Conservation (phyloP, 2,329 filamentous ascomycete genomes). For the Metarhizium robertsii region DNA sequence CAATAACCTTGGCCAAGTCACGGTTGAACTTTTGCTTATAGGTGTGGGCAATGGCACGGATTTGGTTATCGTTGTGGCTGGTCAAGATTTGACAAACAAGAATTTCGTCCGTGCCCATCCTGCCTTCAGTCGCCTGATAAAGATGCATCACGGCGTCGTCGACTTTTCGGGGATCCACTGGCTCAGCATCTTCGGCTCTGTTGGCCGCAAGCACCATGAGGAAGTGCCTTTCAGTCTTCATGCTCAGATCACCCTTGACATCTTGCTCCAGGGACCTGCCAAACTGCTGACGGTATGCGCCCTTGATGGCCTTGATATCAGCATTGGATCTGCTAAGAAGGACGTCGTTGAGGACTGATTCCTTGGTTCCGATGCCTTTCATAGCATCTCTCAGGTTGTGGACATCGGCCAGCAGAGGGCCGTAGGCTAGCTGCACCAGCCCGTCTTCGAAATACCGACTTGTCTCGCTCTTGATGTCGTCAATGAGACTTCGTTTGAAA, state of each 20-base stretch:
- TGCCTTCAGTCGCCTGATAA: slow-evolving; percentile 67
- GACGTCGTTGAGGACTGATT: slow-evolving; percentile 76
- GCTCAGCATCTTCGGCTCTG: slow-evolving; percentile 68
- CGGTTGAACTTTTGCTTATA: slow-evolving; percentile 67
- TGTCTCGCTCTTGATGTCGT: slow-evolving; percentile 71
- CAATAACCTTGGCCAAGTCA: slow-evolving; percentile 63
- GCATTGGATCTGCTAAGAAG: slow-evolving; percentile 77
- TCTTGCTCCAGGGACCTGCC: slow-evolving; percentile 58
- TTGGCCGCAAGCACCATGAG: slow-evolving; percentile 67
- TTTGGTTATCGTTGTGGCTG: slow-evolving; percentile 68
- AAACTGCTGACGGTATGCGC: slow-evolving; percentile 61
- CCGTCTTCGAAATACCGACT: slow-evolving; percentile 65
- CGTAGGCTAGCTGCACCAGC: slow-evolving; percentile 65
- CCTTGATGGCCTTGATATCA: slow-evolving; percentile 79
- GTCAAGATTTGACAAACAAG: slow-evolving; percentile 72
- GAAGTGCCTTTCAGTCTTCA: slow-evolving; percentile 82
- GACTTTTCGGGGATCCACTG: slow-evolving; percentile 62
- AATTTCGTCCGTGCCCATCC: slow-evolving; percentile 63
- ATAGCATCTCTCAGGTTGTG: slow-evolving; percentile 62
- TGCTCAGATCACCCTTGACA: slow-evolving; percentile 69
- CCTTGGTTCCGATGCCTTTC: slow-evolving; percentile 76
- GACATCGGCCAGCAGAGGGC: slow-evolving; percentile 71
- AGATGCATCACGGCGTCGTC: slow-evolving; percentile 69
- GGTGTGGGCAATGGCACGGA: slow-evolving; percentile 68
- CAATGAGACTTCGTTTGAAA: slow-evolving; percentile 59